A percentile compares a stretch with the other conserved stretches of the same genome.
These are phyloP conservation scores for Thelephora terrestris DNA, from an alignment of 1,284 basidiomycete genomes.

Conservation along the genomic window DNA sequence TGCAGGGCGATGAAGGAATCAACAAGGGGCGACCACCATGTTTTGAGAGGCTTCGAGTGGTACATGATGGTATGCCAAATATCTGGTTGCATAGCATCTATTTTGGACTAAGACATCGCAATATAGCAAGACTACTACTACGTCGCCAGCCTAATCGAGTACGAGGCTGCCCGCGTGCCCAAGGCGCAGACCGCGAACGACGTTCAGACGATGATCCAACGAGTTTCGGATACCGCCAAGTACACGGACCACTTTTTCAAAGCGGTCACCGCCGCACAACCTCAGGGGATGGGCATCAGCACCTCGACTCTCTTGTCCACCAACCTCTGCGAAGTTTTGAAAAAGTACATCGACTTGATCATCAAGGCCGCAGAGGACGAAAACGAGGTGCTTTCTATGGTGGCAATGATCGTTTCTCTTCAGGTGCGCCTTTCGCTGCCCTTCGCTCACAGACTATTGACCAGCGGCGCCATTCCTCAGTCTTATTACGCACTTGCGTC, in stretches of 20 bases:
- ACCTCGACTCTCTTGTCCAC: background rate
- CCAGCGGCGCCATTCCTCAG: too few species aligned
- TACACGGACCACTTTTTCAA: slow-evolving; percentile 1
- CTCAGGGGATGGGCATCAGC: slow-evolving; percentile 1
- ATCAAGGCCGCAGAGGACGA: background rate
- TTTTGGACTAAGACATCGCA: background rate
- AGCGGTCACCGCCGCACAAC: background rate
- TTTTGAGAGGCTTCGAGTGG: slow-evolving; percentile 4
- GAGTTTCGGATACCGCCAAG: background rate
- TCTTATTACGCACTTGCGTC: too few species aligned
- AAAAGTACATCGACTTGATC: slow-evolving; percentile 3
- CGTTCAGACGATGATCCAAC: background rate
- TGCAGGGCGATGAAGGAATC: too few species aligned
- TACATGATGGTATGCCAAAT: too few species aligned
- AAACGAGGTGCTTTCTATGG: slow-evolving; percentile 2
- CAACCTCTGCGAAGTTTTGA: slow-evolving; percentile 1
- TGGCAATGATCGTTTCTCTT: slow-evolving; percentile 7
- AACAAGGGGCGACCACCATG: too few species aligned
- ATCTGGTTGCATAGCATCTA: too few species aligned
- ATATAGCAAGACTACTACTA: slow-evolving; percentile 7
- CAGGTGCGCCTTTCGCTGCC: slow-evolving; percentile 3
- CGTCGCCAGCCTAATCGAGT: slow-evolving; percentile 2
- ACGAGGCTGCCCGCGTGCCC: background rate
- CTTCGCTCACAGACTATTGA: too few species aligned
- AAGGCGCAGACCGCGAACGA: background rate